Evolutionary conservation across 2,329 filamentous ascomycete genomes (phyloP).

Genomic region (Teratosphaeria epicoccoides): DNA sequence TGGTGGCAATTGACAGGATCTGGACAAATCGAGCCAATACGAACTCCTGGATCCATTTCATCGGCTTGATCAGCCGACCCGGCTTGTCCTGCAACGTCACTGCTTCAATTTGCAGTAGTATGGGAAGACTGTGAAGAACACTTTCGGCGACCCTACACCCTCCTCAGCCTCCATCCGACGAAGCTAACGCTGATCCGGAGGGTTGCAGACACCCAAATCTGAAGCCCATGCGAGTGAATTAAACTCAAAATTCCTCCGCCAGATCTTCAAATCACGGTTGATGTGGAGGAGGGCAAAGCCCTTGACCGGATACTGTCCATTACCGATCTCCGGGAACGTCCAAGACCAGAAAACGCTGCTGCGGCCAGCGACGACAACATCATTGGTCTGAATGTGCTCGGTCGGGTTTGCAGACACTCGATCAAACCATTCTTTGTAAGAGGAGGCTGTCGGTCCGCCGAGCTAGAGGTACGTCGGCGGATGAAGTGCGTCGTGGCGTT

Average conservation of each 20-base stretch:
- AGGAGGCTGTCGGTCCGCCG: slow-evolving; percentile 1
- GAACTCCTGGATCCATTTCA: too few species aligned
- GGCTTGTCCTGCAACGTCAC: too few species aligned
- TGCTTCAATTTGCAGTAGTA: too few species aligned
- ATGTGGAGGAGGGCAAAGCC: slow-evolving; percentile 7
- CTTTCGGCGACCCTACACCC: too few species aligned
- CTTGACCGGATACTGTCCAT: slow-evolving; percentile 2
- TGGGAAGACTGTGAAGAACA: too few species aligned
- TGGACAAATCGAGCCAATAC: too few species aligned
- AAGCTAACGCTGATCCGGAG: background rate
- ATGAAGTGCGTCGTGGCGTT: background rate
- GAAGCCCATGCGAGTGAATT: slow-evolving; percentile 9
- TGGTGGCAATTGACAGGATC: too few species aligned
- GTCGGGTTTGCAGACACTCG: slow-evolving; percentile 1
- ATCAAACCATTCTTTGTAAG: slow-evolving; percentile 3
- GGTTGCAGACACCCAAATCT: background rate
- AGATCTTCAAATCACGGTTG: slow-evolving; percentile 4
- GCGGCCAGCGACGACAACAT: slow-evolving; percentile 3
- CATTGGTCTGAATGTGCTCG: slow-evolving; percentile 4
- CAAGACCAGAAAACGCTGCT: slow-evolving; percentile 8
- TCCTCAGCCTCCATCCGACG: too few species aligned
- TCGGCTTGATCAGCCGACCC: too few species aligned
- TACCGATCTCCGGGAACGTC: slow-evolving; percentile 1
- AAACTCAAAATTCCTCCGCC: slow-evolving; percentile 7
- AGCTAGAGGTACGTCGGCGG: background rate